A percentile compares a stretch with the other conserved stretches of the same genome.
These are phyloP conservation scores for Handroanthus guayacan DNA, from an alignment of 257 asterid genomes.

Conservation along the genomic window DNA sequence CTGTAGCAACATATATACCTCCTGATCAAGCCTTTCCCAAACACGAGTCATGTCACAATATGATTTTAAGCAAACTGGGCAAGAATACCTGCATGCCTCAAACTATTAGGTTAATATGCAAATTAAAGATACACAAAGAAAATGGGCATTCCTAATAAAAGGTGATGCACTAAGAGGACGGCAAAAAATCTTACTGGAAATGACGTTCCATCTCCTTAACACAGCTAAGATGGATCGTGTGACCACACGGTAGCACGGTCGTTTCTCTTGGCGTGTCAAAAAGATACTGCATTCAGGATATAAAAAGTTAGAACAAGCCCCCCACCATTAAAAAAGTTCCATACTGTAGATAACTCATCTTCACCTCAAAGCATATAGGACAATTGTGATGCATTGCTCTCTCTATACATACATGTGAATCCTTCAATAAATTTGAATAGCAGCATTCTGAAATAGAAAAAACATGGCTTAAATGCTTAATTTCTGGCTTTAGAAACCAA, in stretches of 20 bases:
- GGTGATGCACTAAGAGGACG: neutral
- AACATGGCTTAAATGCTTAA: neutral
- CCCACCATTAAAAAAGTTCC: neutral
- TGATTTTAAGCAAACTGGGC: slow-evolving; percentile 76
- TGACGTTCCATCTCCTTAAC: slow-evolving; percentile 68
- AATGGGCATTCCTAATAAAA: neutral
- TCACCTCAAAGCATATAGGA: slow-evolving; percentile 82
- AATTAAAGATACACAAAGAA: neutral
- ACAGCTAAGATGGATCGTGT: slow-evolving; percentile 71
- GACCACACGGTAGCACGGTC: slow-evolving; percentile 64
- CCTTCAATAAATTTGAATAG: slow-evolving; percentile 63
- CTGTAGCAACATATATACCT: slow-evolving; percentile 42
- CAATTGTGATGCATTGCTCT: slow-evolving; percentile 85
- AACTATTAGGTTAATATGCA: neutral
- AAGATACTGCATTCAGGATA: slow-evolving; percentile 51
- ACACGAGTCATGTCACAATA: slow-evolving; percentile 66
- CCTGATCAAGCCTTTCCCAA: slow-evolving; percentile 69
- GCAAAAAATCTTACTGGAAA: slow-evolving; percentile 51
- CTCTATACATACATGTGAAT: slow-evolving; percentile 70
- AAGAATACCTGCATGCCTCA: slow-evolving; percentile 56
- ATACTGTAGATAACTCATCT: neutral
- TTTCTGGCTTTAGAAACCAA: neutral
- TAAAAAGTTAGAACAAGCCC: neutral
- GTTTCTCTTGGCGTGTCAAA: slow-evolving; percentile 66
- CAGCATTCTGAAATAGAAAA: slow-evolving; percentile 62